Evolutionary conservation across 1,284 basidiomycete genomes (phyloP).

Genomic region (Fistulinella staudtii): DNA sequence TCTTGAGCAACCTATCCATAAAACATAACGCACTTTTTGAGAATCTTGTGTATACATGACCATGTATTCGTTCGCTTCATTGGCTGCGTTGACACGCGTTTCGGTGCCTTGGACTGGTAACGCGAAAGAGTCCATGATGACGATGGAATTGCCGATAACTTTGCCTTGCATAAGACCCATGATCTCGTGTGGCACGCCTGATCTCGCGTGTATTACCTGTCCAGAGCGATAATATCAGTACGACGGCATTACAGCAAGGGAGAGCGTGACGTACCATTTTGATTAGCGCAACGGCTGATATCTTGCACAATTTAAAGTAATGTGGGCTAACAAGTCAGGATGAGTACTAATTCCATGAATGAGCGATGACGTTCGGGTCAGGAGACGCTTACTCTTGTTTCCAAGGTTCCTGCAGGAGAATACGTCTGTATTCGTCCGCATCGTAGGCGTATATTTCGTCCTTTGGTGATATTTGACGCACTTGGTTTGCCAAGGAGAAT

Average conservation of each 20-base stretch:
- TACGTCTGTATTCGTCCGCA: slow-evolving; percentile 62
- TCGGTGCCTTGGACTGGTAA: slow-evolving; percentile 99
- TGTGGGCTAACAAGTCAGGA: slow-evolving; percentile 58
- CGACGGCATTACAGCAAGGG: neutral
- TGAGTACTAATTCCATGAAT: no score
- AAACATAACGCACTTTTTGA: slow-evolving; percentile 73
- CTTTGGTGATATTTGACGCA: slow-evolving; percentile 64
- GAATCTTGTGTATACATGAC: slow-evolving; percentile 85
- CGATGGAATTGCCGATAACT: slow-evolving; percentile 80
- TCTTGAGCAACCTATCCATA: no score
- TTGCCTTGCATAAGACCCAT: slow-evolving; percentile 99
- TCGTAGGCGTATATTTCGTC: slow-evolving; percentile 86
- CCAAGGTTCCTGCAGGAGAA: slow-evolving; percentile 82
- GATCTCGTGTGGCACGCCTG: slow-evolving; percentile 96
- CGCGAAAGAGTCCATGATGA: slow-evolving; percentile 96
- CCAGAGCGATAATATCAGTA: neutral
- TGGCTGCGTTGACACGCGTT: slow-evolving; percentile 94
- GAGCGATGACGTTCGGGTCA: no score
- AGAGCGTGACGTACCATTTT: slow-evolving; percentile 76
- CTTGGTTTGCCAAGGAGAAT: slow-evolving; percentile 81
- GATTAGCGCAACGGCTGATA: slow-evolving; percentile 92
- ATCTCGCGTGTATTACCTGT: slow-evolving; percentile 95
- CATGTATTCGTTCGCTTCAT: slow-evolving; percentile 99
- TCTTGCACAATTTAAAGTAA: slow-evolving; percentile 92
- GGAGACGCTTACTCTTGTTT: slow-evolving; percentile 63